A percentile compares a stretch with the other conserved stretches of the same genome.
phyloP scores from a whole-genome alignment of 2,329 filamentous ascomycete genomes.

The Alternaria longipes region DNA sequence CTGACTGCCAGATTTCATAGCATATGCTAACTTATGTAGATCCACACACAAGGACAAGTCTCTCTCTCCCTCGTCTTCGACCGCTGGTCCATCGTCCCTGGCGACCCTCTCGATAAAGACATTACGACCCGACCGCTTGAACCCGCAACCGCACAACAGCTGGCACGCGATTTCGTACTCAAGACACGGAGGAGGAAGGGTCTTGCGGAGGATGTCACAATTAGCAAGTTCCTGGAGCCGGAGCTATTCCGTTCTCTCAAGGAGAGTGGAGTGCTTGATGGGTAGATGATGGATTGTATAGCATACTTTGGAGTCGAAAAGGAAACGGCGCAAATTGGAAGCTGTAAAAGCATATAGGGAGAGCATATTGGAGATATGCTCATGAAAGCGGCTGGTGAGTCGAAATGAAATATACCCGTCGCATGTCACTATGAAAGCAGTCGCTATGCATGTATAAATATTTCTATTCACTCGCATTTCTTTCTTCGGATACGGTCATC shows the following conservation, averaged over 20 bases:
- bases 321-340: conserved; percentile 9
- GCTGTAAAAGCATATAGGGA: conserved; percentile 7
- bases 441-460: not conserved
- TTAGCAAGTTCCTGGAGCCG: conserved; percentile 95
- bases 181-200: conserved; percentile 96
- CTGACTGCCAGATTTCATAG: conserved; percentile 5
- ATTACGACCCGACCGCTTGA: conserved; percentile 84
- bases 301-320: conserved; percentile 24
- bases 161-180: conserved; percentile 93
- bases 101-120: conserved; percentile 90
- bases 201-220: conserved; percentile 91
- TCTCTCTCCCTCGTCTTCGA: conserved; percentile 94
- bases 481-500: not conserved
- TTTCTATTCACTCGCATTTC: not conserved
- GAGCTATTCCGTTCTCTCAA: conserved; percentile 89
- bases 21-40: conserved; percentile 52
- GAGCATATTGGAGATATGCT: not conserved
- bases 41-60: conserved; percentile 93
- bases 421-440: not conserved
- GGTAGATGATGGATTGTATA: conserved; percentile 34
- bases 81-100: conserved; percentile 93
- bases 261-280: conserved; percentile 86
- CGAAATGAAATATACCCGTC: conserved; percentile 17
- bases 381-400: not conserved
- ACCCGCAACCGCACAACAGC: conserved; percentile 86